phyloP scores from a whole-genome alignment of 805 yeast genomes.

The Schwanniomyces yamadae region DNA sequence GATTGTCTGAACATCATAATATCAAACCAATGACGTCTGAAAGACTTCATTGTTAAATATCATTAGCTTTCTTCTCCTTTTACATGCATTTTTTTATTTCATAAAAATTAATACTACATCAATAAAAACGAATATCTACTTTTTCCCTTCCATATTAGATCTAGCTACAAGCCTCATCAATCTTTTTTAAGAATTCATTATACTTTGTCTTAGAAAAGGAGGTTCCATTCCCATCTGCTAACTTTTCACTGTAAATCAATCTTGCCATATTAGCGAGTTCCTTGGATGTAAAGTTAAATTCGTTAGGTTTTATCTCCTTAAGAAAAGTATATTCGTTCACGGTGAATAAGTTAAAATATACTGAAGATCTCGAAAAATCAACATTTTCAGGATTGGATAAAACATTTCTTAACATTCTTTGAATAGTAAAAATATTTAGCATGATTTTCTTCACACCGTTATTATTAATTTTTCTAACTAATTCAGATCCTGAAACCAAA shows the following conservation, averaged over 20 bases:
- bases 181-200: conserved; percentile 32
- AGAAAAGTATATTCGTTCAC: conserved; percentile 47
- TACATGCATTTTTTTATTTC: not conserved
- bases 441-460: conserved; percentile 60
- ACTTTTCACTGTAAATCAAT: conserved; percentile 48
- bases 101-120: not conserved
- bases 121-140: not conserved
- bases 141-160: not conserved
- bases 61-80: not conserved
- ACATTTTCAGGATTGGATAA: conserved; percentile 51
- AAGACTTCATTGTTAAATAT: conserved; percentile 1
- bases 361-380: conserved; percentile 51
- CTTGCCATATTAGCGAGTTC: conserved; percentile 54
- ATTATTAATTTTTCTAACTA: conserved; percentile 50
- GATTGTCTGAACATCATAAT: conserved; percentile 43
- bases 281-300: conserved; percentile 34
- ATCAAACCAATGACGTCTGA: conserved; percentile 10
- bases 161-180: conserved; percentile 12
- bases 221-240: conserved; percentile 38
- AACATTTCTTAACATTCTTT: conserved; percentile 65
- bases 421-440: conserved; percentile 62
- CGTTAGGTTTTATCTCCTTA: conserved; percentile 36
- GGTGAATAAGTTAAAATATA: conserved; percentile 57
- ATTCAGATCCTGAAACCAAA: conserved; percentile 51
- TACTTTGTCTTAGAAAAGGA: conserved; percentile 39